phyloP scores from a whole-genome alignment of 164 flowering plant genomes.

The Aristolochia contorta region DNA sequence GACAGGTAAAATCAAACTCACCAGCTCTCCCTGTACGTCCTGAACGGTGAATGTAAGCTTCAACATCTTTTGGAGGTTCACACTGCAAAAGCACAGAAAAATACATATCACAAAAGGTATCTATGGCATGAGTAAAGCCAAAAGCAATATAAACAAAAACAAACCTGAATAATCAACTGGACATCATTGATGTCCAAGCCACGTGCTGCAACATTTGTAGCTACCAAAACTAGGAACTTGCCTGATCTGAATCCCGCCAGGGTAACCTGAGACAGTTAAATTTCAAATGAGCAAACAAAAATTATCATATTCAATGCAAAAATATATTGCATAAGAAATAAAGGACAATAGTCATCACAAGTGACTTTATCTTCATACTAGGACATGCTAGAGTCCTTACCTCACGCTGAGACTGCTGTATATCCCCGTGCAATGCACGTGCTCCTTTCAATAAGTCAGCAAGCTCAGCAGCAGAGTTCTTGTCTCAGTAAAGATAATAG shows the following conservation, averaged over 20 bases:
- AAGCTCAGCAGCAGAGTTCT: constrained; percentile 65
- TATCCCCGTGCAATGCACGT: constrained; percentile 88
- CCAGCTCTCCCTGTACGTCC: constrained; percentile 98
- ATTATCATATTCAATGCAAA: not conserved
- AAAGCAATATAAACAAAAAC: not conserved
- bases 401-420: constrained; percentile 82
- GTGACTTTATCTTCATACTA: too few species aligned
- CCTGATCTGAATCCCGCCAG: constrained; percentile 85
- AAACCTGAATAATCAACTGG: constrained; percentile 87
- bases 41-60: constrained; percentile 94
- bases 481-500: constrained; percentile 82
- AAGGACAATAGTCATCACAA: too few species aligned
- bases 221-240: constrained; percentile 75
- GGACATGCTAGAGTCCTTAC: constrained; percentile 18
- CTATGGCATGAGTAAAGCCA: too few species aligned
- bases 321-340: not conserved
- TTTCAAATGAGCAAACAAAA: not conserved
- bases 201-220: constrained; percentile 95
- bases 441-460: constrained; percentile 70
- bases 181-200: constrained; percentile 96
- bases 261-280: constrained; percentile 47
- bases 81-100: constrained; percentile 36
- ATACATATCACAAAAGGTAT: not conserved
- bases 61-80: constrained; percentile 97
- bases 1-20: constrained; percentile 9